Evolutionary conservation across 805 yeast species (phyloP).

Genomic region (Yarrowia yakushimensis): DNA sequence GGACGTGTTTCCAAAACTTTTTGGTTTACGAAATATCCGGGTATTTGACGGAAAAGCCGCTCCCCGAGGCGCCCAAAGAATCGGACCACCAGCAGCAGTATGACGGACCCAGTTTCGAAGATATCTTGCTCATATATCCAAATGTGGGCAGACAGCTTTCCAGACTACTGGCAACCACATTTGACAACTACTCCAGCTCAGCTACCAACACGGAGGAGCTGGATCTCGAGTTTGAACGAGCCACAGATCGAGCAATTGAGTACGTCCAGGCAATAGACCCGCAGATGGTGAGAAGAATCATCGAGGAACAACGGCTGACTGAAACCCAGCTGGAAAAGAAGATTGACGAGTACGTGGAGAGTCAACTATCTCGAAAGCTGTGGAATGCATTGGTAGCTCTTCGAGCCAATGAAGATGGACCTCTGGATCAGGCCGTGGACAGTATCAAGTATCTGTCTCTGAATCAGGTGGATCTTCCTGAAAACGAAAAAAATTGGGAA

Average conservation of each 20-base stretch:
- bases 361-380: slow-evolving; percentile 59
- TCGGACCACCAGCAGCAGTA: background rate
- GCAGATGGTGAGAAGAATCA: slow-evolving; percentile 31
- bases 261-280: slow-evolving; percentile 39
- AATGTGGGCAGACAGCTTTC: slow-evolving; percentile 41
- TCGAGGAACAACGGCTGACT: slow-evolving; percentile 32
- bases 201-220: slow-evolving; percentile 36
- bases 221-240: slow-evolving; percentile 34
- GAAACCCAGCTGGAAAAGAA: slow-evolving; percentile 44
- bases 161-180: slow-evolving; percentile 41
- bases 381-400: slow-evolving; percentile 50
- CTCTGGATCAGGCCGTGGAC: slow-evolving; percentile 31
- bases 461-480: slow-evolving; percentile 44
- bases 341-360: slow-evolving; percentile 70
- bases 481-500: slow-evolving; percentile 39
- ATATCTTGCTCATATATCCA: slow-evolving; percentile 43
- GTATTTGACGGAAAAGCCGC: slow-evolving; percentile 40
- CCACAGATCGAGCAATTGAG: slow-evolving; percentile 38
- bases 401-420: slow-evolving; percentile 33
- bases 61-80: slow-evolving; percentile 13
- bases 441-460: slow-evolving; percentile 39
- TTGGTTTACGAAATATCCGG: slow-evolving; percentile 56
- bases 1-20: slow-evolving; percentile 37
- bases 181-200: slow-evolving; percentile 42
- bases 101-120: slow-evolving; percentile 36